A percentile compares a stretch with the other conserved stretches of the same genome.
These are phyloP conservation scores for Sporothrix euskadiensis DNA, from an alignment of 2,329 filamentous ascomycete genomes.

Conservation along the genomic window DNA sequence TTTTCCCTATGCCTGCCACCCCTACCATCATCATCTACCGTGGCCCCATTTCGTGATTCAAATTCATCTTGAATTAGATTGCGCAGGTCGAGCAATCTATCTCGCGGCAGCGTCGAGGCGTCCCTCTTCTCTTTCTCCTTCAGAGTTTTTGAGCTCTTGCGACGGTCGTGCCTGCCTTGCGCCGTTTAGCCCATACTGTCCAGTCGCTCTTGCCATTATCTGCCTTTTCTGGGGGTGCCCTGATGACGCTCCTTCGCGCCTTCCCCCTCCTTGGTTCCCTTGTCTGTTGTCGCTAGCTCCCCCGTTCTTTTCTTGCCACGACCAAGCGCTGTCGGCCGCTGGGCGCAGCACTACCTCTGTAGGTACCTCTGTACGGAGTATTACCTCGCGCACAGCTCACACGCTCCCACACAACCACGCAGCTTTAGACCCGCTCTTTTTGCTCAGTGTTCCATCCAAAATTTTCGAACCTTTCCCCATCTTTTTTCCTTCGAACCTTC, in stretches of 20 bases:
- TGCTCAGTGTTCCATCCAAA: constrained; percentile 20
- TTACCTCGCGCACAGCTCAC: not conserved
- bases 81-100: not conserved
- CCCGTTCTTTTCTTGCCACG: constrained; percentile 12
- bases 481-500: not conserved
- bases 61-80: constrained; percentile 4
- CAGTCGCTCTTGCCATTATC: not conserved
- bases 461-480: constrained; percentile 19
- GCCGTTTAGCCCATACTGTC: not conserved
- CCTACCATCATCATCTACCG: constrained; percentile 1
- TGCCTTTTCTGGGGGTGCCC: not conserved
- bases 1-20: not conserved
- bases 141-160: not conserved
- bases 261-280: constrained; percentile 6
- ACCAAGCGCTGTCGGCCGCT: constrained; percentile 16
- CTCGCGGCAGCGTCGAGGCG: not conserved
- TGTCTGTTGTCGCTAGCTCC: not conserved
- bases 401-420: not conserved
- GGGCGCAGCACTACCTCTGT: not conserved
- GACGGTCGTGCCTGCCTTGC: not conserved
- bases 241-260: constrained; percentile 20
- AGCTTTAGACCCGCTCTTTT: constrained; percentile 1
- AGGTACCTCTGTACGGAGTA: not conserved
- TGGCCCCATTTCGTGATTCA: not conserved
- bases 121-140: not conserved